A percentile compares a stretch with the other conserved stretches of the same genome.
These are phyloP conservation scores for Podospora tetraspora DNA, from an alignment of 495 filamentous ascomycete species.

Conservation along the genomic window DNA sequence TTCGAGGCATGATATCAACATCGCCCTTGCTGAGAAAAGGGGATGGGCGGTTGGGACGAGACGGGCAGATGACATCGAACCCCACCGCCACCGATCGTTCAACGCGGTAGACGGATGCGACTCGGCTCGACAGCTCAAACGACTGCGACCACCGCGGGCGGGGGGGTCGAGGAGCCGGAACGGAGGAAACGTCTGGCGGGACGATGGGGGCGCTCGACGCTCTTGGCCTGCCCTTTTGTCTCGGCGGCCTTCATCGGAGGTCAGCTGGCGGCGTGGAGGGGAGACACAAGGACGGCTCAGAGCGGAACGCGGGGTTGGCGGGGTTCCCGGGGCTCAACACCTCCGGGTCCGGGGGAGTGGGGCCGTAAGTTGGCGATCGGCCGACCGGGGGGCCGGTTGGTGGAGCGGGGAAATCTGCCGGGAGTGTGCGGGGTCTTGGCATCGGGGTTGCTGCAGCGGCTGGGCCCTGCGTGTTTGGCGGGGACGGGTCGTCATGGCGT, in stretches of 20 bases:
- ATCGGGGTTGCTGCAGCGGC: not conserved
- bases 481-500: not conserved
- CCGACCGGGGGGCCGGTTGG: not conserved
- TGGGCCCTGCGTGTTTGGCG: not conserved
- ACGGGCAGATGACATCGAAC: not conserved
- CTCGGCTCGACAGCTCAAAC: slow-evolving; percentile 15
- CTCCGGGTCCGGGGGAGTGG: not conserved
- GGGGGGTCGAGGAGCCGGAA: slow-evolving; percentile 9
- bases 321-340: slow-evolving; percentile 2
- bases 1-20: not conserved
- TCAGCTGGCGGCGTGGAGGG: not conserved
- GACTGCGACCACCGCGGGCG: not conserved
- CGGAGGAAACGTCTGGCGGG: slow-evolving; percentile 17
- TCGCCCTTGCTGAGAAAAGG: not conserved
- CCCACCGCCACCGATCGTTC: slow-evolving; percentile 13
- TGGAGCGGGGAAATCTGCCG: slow-evolving; percentile 2
- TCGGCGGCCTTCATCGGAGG: not conserved
- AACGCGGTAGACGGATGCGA: slow-evolving; percentile 9
- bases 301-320: not conserved
- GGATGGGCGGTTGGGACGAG: no score
- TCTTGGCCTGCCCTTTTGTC: not conserved
- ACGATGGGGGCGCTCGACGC: slow-evolving; percentile 11
- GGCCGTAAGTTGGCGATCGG: not conserved
- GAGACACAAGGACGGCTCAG: not conserved
- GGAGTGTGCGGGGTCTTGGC: not conserved